Evolutionary conservation across 305 asterid genomes (phyloP).

Genomic region (Solanum hybrid): DNA sequence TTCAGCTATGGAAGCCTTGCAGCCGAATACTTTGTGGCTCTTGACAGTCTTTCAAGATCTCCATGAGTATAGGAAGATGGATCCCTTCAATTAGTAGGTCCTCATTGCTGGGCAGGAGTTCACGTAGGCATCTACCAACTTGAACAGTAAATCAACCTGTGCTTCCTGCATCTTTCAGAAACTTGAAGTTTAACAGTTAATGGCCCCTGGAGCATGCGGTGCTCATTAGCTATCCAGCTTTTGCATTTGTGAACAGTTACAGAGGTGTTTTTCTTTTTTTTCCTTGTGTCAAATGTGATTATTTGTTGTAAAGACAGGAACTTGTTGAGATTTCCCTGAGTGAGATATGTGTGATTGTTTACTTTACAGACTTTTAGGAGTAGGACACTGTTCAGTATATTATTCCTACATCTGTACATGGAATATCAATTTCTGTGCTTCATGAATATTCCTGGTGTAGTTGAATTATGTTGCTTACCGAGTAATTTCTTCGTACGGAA

Average conservation of each 20-base stretch:
- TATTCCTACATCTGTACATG: slow-evolving; percentile 8
- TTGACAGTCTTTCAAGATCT: neutral
- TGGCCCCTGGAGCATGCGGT: neutral
- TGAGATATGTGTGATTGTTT: slow-evolving; percentile 13
- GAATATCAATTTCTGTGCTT: slow-evolving; percentile 2
- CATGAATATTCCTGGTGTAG: neutral
- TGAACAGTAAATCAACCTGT: neutral
- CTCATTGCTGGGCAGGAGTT: neutral
- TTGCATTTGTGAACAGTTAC: slow-evolving; percentile 11
- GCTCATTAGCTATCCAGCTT: neutral
- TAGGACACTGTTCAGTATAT: slow-evolving; percentile 2
- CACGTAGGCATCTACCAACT: neutral
- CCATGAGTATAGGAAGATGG: neutral
- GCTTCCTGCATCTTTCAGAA: neutral
- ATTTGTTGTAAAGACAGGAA: slow-evolving; percentile 27
- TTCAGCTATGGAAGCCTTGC: neutral
- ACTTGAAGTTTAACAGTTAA: neutral
- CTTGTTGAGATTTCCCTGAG: slow-evolving; percentile 1
- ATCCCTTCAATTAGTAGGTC: neutral
- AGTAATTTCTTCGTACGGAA: neutral
- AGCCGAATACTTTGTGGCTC: neutral
- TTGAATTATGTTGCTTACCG: neutral
- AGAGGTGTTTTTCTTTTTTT: slow-evolving; percentile 4
- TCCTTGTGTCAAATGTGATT: slow-evolving; percentile 2
- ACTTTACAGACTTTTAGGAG: neutral